A percentile compares a stretch with the other conserved stretches of the same genome.
phyloP scores from a whole-genome alignment of 2,329 filamentous ascomycete species.

The Paecilomyces fulvus region DNA sequence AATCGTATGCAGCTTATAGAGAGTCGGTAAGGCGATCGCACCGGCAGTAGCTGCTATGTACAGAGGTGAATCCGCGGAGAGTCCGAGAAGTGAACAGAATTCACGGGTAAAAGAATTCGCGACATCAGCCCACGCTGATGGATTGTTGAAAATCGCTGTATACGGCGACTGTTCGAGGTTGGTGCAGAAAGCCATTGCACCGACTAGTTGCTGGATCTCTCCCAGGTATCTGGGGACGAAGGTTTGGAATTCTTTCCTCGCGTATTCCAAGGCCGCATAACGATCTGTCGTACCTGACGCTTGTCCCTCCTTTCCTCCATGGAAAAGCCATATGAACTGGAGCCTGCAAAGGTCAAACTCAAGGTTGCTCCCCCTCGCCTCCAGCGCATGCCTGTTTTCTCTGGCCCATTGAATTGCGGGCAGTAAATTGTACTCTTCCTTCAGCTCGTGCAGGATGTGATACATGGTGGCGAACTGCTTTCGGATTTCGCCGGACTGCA shows the following conservation, averaged over 20 bases:
- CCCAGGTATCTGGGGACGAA: constrained; percentile 67
- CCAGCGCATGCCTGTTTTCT: constrained; percentile 60
- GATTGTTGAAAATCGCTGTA: constrained; percentile 63
- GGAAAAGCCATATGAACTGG: constrained; percentile 83
- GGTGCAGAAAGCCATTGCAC: constrained; percentile 68
- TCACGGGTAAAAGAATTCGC: constrained; percentile 83
- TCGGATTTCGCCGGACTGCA: constrained; percentile 62
- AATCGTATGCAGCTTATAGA: constrained; percentile 80
- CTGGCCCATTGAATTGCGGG: constrained; percentile 86
- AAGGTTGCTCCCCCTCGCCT: constrained; percentile 78
- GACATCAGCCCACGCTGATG: constrained; percentile 71
- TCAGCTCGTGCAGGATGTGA: constrained; percentile 70
- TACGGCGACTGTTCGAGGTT: constrained; percentile 76
- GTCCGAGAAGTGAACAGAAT: constrained; percentile 83
- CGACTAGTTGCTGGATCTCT: constrained; percentile 74
- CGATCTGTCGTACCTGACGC: constrained; percentile 33
- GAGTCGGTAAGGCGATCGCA: constrained; percentile 77
- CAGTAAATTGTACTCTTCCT: constrained; percentile 59
- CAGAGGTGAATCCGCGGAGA: constrained; percentile 85
- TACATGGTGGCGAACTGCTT: constrained; percentile 85
- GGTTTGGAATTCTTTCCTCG: constrained; percentile 59
- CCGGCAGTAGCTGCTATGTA: constrained; percentile 91
- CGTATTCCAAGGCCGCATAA: constrained; percentile 63
- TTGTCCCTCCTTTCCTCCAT: constrained; percentile 48
- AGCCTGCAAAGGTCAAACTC: constrained; percentile 90